phyloP scores from a whole-genome alignment of 2,329 filamentous ascomycete genomes.

The Aspergillus nomiae region DNA sequence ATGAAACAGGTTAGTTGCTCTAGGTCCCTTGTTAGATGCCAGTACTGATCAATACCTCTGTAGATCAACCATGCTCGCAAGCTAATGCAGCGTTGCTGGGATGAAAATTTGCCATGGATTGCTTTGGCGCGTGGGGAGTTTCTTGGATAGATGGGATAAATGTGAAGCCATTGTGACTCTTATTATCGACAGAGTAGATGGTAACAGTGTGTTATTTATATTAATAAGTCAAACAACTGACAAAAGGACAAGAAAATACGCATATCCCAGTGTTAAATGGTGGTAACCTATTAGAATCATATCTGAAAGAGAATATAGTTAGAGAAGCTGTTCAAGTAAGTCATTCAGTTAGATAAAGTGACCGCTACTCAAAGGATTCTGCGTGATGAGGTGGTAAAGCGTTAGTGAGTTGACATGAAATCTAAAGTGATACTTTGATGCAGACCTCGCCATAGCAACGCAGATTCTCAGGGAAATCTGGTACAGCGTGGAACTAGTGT shows the following conservation, averaged over 20 bases:
- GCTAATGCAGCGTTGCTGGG: slow-evolving; percentile 45
- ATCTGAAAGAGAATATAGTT: not conserved
- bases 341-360: too few species aligned
- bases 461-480: not conserved
- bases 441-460: not conserved
- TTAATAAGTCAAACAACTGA: not conserved
- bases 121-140: slow-evolving; percentile 43
- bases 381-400: not conserved
- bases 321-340: not conserved
- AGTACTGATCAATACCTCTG: not conserved
- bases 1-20: slow-evolving; percentile 67
- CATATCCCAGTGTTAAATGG: not conserved
- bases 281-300: not conserved
- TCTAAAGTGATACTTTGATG: not conserved
- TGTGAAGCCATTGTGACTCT: not conserved
- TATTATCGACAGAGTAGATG: not conserved
- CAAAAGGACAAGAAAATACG: not conserved
- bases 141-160: slow-evolving; percentile 26
- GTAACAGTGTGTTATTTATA: not conserved
- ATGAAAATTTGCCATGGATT: slow-evolving; percentile 40
- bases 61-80: slow-evolving; percentile 45
- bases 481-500: not conserved
- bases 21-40: too few species aligned
- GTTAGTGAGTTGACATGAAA: not conserved
- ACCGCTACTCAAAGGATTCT: too few species aligned